Percentiles rank a stretch among this genome's conserved stretches.
Conservation (phyloP, 1,139 yeast species). For the Casaregolazyma lundiana region DNA sequence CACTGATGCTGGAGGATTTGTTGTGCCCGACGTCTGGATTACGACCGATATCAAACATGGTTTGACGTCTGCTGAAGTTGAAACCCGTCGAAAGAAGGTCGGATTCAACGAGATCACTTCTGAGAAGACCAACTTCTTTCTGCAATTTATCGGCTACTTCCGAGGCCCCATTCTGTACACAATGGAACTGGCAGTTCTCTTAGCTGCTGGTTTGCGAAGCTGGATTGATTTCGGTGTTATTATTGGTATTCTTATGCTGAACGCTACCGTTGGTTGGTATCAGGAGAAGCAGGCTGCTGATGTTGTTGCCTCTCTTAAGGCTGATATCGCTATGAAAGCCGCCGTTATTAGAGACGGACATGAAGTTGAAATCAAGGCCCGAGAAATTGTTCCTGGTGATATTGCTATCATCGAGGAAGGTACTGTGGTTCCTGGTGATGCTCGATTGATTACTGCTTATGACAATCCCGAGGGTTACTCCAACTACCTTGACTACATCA, state of each 20-base stretch:
- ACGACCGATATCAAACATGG: slow-evolving; percentile 51
- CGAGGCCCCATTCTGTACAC: slow-evolving; percentile 66
- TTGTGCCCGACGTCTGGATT: slow-evolving; percentile 34
- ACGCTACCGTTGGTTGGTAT: slow-evolving; percentile 59
- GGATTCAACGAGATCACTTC: slow-evolving; percentile 62
- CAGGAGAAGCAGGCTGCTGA: slow-evolving; percentile 89
- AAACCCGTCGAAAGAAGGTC: slow-evolving; percentile 56
- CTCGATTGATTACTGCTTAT: slow-evolving; percentile 62
- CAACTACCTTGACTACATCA: slow-evolving; percentile 36
- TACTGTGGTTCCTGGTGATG: slow-evolving; percentile 91
- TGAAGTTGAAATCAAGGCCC: slow-evolving; percentile 66
- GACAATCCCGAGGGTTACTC: slow-evolving; percentile 39
- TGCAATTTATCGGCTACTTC: slow-evolving; percentile 58
- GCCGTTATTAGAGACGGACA: slow-evolving; percentile 81
- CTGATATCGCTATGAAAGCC: slow-evolving; percentile 88
- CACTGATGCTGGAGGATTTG: slow-evolving; percentile 22
- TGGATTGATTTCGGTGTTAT: slow-evolving; percentile 71
- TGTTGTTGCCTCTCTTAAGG: slow-evolving; percentile 90
- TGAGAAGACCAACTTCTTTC: slow-evolving; percentile 53
- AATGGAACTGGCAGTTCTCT: slow-evolving; percentile 63
- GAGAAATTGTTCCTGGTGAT: slow-evolving; percentile 91
- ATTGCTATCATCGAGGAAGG: slow-evolving; percentile 90
- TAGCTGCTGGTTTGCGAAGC: slow-evolving; percentile 68
- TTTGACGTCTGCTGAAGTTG: slow-evolving; percentile 49
- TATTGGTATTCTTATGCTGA: slow-evolving; percentile 53